A percentile compares a stretch with the other conserved stretches of the same genome.
Conservation (phyloP, 202 grass and related monocot genomes). For the Zizania palustris region DNA sequence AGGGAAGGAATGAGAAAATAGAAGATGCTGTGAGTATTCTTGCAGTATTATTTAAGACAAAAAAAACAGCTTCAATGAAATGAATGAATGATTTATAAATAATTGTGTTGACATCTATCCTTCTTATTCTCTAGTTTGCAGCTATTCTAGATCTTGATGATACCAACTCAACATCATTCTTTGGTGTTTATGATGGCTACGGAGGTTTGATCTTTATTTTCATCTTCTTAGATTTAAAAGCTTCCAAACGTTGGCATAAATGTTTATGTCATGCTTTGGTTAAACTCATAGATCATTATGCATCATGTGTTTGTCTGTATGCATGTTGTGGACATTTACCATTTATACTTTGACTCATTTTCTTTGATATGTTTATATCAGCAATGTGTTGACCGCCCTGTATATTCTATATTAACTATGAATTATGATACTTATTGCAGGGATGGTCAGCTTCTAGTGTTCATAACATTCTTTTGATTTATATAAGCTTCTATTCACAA, state of each 20-base stretch:
- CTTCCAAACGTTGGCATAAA: slow-evolving; percentile 14
- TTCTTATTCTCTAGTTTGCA: slow-evolving; percentile 34
- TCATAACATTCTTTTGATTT: slow-evolving; percentile 12
- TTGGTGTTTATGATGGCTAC: slow-evolving; percentile 56
- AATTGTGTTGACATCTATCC: background rate
- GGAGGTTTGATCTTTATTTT: slow-evolving; percentile 43
- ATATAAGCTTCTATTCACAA: background rate
- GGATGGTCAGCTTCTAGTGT: background rate
- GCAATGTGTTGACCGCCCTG: too few relatives aligned
- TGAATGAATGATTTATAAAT: background rate
- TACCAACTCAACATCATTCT: slow-evolving; percentile 33
- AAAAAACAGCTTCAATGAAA: background rate
- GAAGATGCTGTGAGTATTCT: slow-evolving; percentile 33
- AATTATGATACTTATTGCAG: background rate
- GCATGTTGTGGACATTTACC: slow-evolving; percentile 14
- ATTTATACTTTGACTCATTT: background rate
- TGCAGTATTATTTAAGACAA: background rate
- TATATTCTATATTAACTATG: background rate
- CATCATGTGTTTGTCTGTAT: background rate
- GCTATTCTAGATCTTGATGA: slow-evolving; percentile 29
- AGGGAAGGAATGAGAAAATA: background rate
- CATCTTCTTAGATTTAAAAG: slow-evolving; percentile 18
- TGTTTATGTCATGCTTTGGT: background rate
- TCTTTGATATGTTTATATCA: background rate
- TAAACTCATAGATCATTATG: background rate